Base-by-base conservation (phyloP, 208 protist genomes). In the Trypanosoma theileri region DNA sequence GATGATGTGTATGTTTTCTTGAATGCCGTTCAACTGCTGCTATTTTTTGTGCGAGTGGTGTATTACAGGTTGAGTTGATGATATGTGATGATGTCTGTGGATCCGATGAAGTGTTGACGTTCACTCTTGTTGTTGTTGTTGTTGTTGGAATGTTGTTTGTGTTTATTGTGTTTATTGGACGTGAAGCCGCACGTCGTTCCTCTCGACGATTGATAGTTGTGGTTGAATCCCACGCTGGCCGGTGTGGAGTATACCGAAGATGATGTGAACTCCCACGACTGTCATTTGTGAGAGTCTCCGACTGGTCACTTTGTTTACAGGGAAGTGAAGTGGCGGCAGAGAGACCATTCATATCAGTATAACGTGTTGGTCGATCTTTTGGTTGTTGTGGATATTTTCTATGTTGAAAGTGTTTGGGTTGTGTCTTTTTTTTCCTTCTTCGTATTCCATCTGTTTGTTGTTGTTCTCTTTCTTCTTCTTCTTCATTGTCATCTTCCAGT, bases 271-370 rank as follows among this genome's bases (percentile, higher is more conserved):
- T 21, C 0, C 11, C 7, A 50, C 16, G 35, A 41, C 28, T 60
- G 19, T 60, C 35, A 40, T 40, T 46, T 11, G 56, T 44, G 10
- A 21, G 17, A 4, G 4, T 1, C 6, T 24, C 42, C 11, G 16
- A 44, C 0, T 24, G n/a, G 0, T 52, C 22, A 44, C 44, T 52
- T 7, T 0, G 21, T 26, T 31, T 41, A 48, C 51, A 19, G 11
- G 21, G 19, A 19, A 35, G 28, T 1, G 44, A 1, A 3, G 35
- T 13, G 16, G n/a, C 28, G 3, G 28, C 2, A 11, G 52, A 45
- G 6, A 50, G 4, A 12, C 48, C 41, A 22, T 68, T 50, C 9
- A 53, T 53, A 42, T 68, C 63, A 16, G 1, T 59, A 57, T 68
- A 45, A n/a, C 19, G 31, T 19, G 45, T 4, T 40, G n/a, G n/a